Evolutionary conservation across 306 rosid species (phyloP).

Genomic region (Comarum palustre): DNA sequence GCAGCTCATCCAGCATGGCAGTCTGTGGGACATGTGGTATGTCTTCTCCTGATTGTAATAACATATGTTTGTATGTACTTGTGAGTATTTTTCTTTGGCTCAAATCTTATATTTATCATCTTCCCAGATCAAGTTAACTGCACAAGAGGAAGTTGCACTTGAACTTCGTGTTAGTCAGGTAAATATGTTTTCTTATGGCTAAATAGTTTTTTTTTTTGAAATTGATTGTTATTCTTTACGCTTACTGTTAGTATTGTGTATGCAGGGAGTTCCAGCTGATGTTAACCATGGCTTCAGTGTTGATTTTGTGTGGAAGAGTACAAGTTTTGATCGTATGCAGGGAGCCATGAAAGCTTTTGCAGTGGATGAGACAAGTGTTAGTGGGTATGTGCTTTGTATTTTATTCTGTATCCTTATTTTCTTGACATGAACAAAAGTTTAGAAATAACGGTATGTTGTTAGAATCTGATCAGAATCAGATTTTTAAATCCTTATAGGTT

Average conservation of each 20-base stretch:
- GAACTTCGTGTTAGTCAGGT: slow-evolving; percentile 99
- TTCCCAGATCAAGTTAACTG: slow-evolving; percentile 84
- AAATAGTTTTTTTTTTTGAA: slow-evolving; percentile 1
- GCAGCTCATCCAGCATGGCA: slow-evolving; percentile 99
- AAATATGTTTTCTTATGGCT: slow-evolving; percentile 9
- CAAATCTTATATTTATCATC: background rate
- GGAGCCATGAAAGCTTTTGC: slow-evolving; percentile 99
- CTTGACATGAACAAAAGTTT: background rate
- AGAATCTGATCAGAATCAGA: background rate
- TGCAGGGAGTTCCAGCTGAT: slow-evolving; percentile 97
- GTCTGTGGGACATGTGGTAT: slow-evolving; percentile 99
- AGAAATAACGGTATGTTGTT: background rate
- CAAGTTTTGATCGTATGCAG: slow-evolving; percentile 99
- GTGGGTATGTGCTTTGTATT: slow-evolving; percentile 63
- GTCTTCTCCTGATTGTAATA: slow-evolving; percentile 12
- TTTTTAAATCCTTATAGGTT: background rate
- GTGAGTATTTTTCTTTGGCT: background rate
- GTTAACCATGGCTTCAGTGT: slow-evolving; percentile 95
- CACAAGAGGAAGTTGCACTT: slow-evolving; percentile 97
- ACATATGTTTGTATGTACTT: background rate
- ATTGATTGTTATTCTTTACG: slow-evolving; percentile 19
- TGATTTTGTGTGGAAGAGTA: slow-evolving; percentile 99
- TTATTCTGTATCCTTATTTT: slow-evolving; percentile 13
- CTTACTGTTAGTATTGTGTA: slow-evolving; percentile 25
- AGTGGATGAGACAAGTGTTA: slow-evolving; percentile 98